These are phyloP conservation scores for Daldinia bambusicola DNA, from an alignment of 495 filamentous ascomycete genomes.

Conservation along the genomic window DNA sequence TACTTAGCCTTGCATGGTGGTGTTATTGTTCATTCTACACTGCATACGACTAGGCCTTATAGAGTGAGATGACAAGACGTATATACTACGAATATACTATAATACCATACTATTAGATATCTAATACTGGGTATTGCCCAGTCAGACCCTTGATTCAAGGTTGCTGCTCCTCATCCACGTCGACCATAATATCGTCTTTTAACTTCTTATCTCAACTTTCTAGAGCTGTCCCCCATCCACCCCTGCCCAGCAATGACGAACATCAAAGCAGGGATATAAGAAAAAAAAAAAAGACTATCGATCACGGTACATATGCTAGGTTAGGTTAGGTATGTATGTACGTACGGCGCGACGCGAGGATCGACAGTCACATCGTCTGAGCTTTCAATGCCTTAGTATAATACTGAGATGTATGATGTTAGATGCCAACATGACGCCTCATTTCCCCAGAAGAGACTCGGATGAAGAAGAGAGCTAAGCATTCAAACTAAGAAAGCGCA, in stretches of 20 bases:
- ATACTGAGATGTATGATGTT: slow-evolving; percentile 2
- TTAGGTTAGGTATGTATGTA: slow-evolving; percentile 30
- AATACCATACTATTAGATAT: slow-evolving; percentile 11
- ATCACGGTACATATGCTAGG: slow-evolving; percentile 35
- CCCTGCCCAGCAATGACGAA: slow-evolving; percentile 44
- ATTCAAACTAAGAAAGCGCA: slow-evolving; percentile 27
- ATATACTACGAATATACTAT: slow-evolving; percentile 4
- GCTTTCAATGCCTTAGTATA: slow-evolving; percentile 43
- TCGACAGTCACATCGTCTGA: slow-evolving; percentile 47
- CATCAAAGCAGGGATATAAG: slow-evolving; percentile 35
- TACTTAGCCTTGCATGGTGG: slow-evolving; percentile 42
- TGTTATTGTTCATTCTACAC: slow-evolving; percentile 29
- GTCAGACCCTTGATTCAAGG: neutral
- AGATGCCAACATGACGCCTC: slow-evolving; percentile 43
- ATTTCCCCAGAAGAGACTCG: slow-evolving; percentile 43
- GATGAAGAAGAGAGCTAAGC: slow-evolving; percentile 23
- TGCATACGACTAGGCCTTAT: slow-evolving; percentile 13
- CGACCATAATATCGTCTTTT: slow-evolving; percentile 6
- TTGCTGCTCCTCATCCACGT: neutral
- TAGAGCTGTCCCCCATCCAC: slow-evolving; percentile 3
- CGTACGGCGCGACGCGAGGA: slow-evolving; percentile 43
- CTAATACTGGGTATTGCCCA: slow-evolving; percentile 1
- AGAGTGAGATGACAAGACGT: slow-evolving; percentile 14
- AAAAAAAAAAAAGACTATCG: slow-evolving; percentile 32
- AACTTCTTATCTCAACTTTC: slow-evolving; percentile 27